phyloP scores from a whole-genome alignment of 2,329 filamentous ascomycete species.

The Parastagonospora nodorum region DNA sequence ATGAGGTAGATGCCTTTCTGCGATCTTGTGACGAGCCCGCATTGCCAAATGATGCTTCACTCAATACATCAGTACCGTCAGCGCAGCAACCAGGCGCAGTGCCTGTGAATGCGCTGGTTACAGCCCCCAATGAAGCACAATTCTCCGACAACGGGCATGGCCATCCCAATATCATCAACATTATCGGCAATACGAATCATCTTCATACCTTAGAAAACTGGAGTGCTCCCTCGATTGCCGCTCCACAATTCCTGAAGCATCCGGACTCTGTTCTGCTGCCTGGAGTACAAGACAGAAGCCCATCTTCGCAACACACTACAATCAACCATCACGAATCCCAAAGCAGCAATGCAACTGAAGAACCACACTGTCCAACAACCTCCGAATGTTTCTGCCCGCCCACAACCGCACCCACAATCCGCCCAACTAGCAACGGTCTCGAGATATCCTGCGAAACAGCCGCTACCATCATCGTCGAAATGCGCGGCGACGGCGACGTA shows the following conservation, averaged over 20 bases:
- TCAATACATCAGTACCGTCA: too few relatives aligned
- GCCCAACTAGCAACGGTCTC: conserved; percentile 6
- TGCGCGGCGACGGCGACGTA: conserved; percentile 30
- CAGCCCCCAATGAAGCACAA: background rate
- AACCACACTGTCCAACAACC: conserved; percentile 18
- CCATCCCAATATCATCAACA: background rate
- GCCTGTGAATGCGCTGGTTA: too few relatives aligned
- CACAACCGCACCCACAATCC: background rate
- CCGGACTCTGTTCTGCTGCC: background rate
- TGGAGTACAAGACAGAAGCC: background rate
- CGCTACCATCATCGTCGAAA: conserved; percentile 33
- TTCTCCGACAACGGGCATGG: background rate
- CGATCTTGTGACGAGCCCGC: conserved; percentile 13
- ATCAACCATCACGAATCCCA: background rate
- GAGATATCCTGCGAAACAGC: conserved; percentile 36
- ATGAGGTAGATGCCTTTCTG: conserved; percentile 27
- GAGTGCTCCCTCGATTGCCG: background rate
- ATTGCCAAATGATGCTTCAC: too few relatives aligned
- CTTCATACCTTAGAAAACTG: background rate
- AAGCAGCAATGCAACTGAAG: conserved; percentile 2
- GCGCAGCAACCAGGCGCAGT: too few relatives aligned
- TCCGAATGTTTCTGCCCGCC: conserved; percentile 28
- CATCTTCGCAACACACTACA: background rate
- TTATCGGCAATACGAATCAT: background rate
- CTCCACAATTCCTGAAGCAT: background rate